These are phyloP conservation scores for Tribonema minus DNA, from an alignment of 108 stramenopile species.

Conservation along the genomic window DNA sequence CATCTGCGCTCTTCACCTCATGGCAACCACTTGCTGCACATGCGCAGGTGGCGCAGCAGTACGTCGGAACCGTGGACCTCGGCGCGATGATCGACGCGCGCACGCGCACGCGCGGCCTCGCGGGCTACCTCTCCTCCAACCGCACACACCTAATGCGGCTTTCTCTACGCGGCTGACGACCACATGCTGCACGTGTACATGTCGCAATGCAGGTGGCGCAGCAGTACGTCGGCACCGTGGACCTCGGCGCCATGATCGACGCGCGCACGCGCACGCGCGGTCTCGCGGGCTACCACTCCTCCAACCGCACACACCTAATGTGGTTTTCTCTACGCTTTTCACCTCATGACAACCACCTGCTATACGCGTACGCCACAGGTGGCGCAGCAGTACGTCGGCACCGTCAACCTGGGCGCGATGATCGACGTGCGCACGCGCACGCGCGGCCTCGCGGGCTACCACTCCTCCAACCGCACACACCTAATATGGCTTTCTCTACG, in stretches of 20 bases:
- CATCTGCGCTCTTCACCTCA: too few relatives aligned
- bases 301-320: too few relatives aligned
- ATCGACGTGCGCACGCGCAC: neutral
- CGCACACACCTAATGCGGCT: too few relatives aligned
- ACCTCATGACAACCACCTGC: too few relatives aligned
- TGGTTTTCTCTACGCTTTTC: too few relatives aligned
- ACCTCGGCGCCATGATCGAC: neutral
- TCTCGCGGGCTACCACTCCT: neutral
- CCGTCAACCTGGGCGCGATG: neutral
- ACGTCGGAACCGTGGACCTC: neutral
- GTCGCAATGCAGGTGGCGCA: neutral
- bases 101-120: too few relatives aligned
- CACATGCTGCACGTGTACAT: too few relatives aligned
- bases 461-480: neutral
- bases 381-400: neutral
- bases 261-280: neutral
- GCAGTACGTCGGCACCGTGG: neutral
- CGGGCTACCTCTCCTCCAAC: too few relatives aligned
- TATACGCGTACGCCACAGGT: neutral
- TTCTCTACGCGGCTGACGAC: too few relatives aligned
- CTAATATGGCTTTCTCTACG: too few relatives aligned
- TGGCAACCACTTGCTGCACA: too few relatives aligned
- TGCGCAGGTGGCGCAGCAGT: neutral
- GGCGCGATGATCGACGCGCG: too few relatives aligned
- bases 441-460: neutral